These are phyloP conservation scores for Mycosarcoma maydis DNA, from an alignment of 1,284 basidiomycete genomes.

Conservation along the genomic window DNA sequence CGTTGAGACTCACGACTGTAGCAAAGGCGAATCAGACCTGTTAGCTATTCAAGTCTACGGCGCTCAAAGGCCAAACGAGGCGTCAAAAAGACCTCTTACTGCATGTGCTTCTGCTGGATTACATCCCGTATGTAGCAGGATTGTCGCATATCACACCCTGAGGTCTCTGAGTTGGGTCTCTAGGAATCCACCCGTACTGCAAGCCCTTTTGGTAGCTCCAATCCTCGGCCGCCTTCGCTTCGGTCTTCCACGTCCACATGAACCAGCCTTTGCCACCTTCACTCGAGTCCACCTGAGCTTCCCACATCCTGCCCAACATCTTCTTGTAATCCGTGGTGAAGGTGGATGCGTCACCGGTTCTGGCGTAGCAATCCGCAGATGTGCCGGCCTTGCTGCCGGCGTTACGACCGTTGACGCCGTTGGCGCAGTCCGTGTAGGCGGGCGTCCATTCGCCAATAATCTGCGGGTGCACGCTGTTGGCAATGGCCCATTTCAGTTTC, in stretches of 20 bases:
- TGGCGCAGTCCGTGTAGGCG: conserved; percentile 85
- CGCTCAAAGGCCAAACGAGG: not conserved
- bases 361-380: conserved; percentile 77
- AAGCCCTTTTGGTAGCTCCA: conserved; percentile 66
- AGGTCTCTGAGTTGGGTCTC: conserved; percentile 42
- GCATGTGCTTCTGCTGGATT: too few relatives aligned
- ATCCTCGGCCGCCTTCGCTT: conserved; percentile 55
- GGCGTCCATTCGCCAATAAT: conserved; percentile 67
- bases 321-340: conserved; percentile 84
- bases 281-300: conserved; percentile 74
- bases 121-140: not conserved
- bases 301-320: conserved; percentile 83
- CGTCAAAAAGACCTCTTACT: too few relatives aligned
- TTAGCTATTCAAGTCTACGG: too few relatives aligned
- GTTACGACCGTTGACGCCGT: conserved; percentile 75
- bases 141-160: conserved; percentile 27
- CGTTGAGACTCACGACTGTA: too few relatives aligned
- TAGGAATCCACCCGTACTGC: conserved; percentile 61
- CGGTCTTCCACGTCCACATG: conserved; percentile 86
- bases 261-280: conserved; percentile 75
- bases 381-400: conserved; percentile 71
- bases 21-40: too few relatives aligned
- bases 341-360: conserved; percentile 76
- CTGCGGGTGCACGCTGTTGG: conserved; percentile 54
- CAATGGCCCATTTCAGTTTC: conserved; percentile 45